Evolutionary conservation across 2,329 filamentous ascomycete species (phyloP).

Genomic region (Passalora sequoiae): DNA sequence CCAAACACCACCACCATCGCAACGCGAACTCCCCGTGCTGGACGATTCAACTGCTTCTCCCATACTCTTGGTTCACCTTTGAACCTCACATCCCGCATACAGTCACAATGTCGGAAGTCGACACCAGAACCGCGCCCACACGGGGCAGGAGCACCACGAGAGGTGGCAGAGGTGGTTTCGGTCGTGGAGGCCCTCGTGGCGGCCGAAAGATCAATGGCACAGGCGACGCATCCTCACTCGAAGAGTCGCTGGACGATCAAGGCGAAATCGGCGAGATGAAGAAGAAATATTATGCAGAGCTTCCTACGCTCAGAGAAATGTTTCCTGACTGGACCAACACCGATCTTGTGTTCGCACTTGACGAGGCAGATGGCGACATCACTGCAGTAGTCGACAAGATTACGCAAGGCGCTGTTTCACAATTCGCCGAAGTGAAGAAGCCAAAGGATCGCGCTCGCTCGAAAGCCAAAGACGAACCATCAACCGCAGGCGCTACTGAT

Average conservation of each 20-base stretch:
- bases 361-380: slow-evolving; percentile 76
- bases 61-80: not conserved
- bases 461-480: slow-evolving; percentile 61
- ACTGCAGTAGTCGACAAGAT: slow-evolving; percentile 71
- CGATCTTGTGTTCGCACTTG: slow-evolving; percentile 85
- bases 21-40: not conserved
- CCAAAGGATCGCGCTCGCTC: slow-evolving; percentile 69
- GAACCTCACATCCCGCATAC: slow-evolving; percentile 14
- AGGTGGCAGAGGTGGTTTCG: slow-evolving; percentile 70
- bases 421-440: slow-evolving; percentile 79
- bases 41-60: not conserved
- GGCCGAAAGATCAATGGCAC: slow-evolving; percentile 34
- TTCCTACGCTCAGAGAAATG: slow-evolving; percentile 80
- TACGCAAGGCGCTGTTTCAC: slow-evolving; percentile 71
- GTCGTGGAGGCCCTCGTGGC: slow-evolving; percentile 46
- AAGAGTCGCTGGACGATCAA: slow-evolving; percentile 66
- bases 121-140: slow-evolving; percentile 72
- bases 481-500: slow-evolving; percentile 48
- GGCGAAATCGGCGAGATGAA: slow-evolving; percentile 88
- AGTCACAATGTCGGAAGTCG: slow-evolving; percentile 82
- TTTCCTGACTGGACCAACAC: slow-evolving; percentile 94
- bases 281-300: slow-evolving; percentile 76
- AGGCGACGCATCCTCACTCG: slow-evolving; percentile 65
- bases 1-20: slow-evolving; percentile 3
- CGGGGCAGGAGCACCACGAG: slow-evolving; percentile 87